Conservation (phyloP, 305 asterid species). For the Withania somnifera region DNA sequence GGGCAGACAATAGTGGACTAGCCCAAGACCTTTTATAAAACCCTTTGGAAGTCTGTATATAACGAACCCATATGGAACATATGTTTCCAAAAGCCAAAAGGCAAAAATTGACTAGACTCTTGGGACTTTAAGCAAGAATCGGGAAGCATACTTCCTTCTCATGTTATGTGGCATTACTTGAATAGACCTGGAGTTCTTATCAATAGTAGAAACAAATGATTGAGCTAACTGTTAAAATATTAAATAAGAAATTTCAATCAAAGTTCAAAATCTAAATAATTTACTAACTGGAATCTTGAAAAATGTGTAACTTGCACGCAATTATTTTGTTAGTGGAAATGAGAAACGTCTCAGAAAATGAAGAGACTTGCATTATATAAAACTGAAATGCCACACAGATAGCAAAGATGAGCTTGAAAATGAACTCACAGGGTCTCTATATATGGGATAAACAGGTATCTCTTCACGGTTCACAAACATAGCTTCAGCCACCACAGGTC, state of each 20-base stretch:
- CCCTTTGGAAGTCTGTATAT: background rate
- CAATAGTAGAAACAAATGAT: too few species aligned
- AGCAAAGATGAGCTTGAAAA: background rate
- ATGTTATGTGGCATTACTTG: background rate
- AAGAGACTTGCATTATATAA: background rate
- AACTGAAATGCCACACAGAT: background rate
- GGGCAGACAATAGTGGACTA: background rate
- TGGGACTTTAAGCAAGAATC: background rate
- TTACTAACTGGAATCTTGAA: background rate
- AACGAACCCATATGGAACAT: background rate
- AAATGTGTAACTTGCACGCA: background rate
- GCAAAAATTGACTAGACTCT: background rate
- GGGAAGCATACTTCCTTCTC: background rate
- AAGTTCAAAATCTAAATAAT: background rate
- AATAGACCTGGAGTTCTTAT: too few species aligned
- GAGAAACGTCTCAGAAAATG: background rate
- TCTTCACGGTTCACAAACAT: slow-evolving; percentile 95
- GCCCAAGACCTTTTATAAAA: background rate
- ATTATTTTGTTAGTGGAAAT: background rate
- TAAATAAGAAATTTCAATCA: background rate
- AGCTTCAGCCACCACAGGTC: slow-evolving; percentile 98
- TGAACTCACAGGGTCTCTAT: slow-evolving; percentile 85
- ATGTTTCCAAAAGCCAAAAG: background rate
- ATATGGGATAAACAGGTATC: slow-evolving; percentile 72
- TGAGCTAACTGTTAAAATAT: background rate